Evolutionary conservation across 139 green algal species (phyloP), one percentile per base, ranked within the genome.

Genomic region (Microglena sp.): DNA sequence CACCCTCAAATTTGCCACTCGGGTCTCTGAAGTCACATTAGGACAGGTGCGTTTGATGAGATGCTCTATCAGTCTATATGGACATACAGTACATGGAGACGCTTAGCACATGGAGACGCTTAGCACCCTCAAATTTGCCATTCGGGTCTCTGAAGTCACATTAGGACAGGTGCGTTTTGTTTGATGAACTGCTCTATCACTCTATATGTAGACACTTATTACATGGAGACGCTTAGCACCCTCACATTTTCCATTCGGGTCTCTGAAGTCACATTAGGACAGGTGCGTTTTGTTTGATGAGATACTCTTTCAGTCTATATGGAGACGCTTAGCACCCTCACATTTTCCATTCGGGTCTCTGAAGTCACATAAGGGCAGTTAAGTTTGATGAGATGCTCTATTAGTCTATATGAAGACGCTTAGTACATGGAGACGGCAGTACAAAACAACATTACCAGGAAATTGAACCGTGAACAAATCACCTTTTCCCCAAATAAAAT

Each of bases 231-330:
- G n/a, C 50, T 90, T 21, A 89, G 73, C 71, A 96, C 91, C 18
- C 82, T 98, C 33, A 83, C 85, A 29, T 98, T 98, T 69, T 92
- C 86, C 22, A 77, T 60, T 18, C 72, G 86, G 0, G 91, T 95
- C 26, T 84, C 75, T 1, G 80, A 92, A 60, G 89, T 98, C 45
- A 94, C 91, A 33, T 83, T 98, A 29, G 92, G 92, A 3, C 72
- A 82, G 73, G 80, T 84, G 68, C 3, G 18, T 24, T 7, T 27
- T 29, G 76, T 34, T 59, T 50, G 40, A 50, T 50, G 40, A 15
- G 40, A 15, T 50, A 15, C 40, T 50, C n/a, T n/a, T n/a, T n/a
- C n/a, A n/a, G n/a, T n/a, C n/a, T n/a, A n/a, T n/a, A n/a, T n/a
- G n/a, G n/a, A n/a, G 2, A 33, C 21, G 2, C 2, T 3, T 22